Evolutionary conservation across 1,139 yeast genomes (phyloP), one percentile per base, ranked within the genome.

Genomic region (Nakaseomyces glabratus): DNA sequence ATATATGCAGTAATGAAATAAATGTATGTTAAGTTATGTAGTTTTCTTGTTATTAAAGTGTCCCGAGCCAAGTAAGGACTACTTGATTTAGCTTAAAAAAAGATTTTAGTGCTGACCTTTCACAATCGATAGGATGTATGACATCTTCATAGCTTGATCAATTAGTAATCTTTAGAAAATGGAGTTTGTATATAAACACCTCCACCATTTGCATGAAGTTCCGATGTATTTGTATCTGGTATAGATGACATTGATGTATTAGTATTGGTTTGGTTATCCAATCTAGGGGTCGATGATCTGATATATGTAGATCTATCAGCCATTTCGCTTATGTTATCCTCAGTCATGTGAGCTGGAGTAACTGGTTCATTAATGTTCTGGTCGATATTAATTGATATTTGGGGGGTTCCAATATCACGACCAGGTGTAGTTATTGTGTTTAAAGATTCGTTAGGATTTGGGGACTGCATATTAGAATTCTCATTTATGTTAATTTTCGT

Each of bases 171-270:
- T 8, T 31, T 21, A 12, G 28, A 22, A 16, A 31, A 26, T 12
- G 44, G 43, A 13, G 37, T 35, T 19, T 42, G 44, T 14, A 42
- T 37, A 36, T 36, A 40, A 23, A 42, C 39, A 29, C 38, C 41
- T 12, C 44, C 44, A 20, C 35, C 35, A 4, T 38, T 20, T 18
- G 30, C 29, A 10, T 40, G 39, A 17, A 39, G 30, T 28, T 41
- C 40, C 13, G 41, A 41, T 20, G 38, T 44, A 15, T 41, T 41
- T 6, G 47, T 42, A 18, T 44, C 45, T 8, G 46, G 47, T 15
- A 42, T 33, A n/a, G 47, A 44, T 12, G 46, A 41, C n/a, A 40
- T 39, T n/a, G 39, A 33, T 9, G 43, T 42, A 21, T 41, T 42
- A 3, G 46, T 42, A 21, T 42, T 41, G 9, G 46, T 44, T 26